A percentile compares a stretch with the other conserved stretches of the same genome.
Evolutionary conservation across 73 alveolate species (phyloP).

Genomic region (Paramecium sonneborni): DNA sequence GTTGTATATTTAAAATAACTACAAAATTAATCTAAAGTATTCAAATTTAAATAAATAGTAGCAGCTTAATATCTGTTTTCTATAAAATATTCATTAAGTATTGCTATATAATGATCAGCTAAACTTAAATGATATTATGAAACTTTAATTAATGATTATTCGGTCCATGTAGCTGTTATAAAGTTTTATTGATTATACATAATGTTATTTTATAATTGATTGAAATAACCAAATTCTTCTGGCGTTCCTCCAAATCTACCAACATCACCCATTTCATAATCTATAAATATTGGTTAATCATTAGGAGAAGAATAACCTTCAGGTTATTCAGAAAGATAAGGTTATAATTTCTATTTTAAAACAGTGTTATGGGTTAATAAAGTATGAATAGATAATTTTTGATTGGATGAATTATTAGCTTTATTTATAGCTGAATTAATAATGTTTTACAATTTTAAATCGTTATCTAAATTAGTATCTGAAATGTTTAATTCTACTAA

Average conservation of each 20-base stretch:
- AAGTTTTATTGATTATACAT: not conserved
- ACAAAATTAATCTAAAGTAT: not conserved
- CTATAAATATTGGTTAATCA: not conserved
- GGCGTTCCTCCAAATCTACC: slow-evolving; percentile 17
- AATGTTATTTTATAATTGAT: not conserved
- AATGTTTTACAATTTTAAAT: not conserved
- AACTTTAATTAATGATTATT: not conserved
- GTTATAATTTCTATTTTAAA: not conserved
- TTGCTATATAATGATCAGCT: not conserved
- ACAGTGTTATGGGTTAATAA: not conserved
- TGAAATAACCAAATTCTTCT: not conserved
- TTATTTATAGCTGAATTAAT: not conserved
- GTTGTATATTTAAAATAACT: not conserved
- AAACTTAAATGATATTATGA: slow-evolving; percentile 1
- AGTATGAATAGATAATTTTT: not conserved
- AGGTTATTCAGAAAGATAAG: not conserved
- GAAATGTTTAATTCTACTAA: slow-evolving; percentile 1
- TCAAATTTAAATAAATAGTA: not conserved
- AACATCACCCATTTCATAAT: not conserved
- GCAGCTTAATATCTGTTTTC: not conserved
- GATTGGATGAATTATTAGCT: not conserved
- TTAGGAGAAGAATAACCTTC: not conserved
- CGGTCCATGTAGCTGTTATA: not conserved
- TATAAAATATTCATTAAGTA: not conserved
- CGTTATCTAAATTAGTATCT: not conserved